Evolutionary conservation across 2,329 filamentous ascomycete species (phyloP).

Genomic region (Penicillium thymicola): DNA sequence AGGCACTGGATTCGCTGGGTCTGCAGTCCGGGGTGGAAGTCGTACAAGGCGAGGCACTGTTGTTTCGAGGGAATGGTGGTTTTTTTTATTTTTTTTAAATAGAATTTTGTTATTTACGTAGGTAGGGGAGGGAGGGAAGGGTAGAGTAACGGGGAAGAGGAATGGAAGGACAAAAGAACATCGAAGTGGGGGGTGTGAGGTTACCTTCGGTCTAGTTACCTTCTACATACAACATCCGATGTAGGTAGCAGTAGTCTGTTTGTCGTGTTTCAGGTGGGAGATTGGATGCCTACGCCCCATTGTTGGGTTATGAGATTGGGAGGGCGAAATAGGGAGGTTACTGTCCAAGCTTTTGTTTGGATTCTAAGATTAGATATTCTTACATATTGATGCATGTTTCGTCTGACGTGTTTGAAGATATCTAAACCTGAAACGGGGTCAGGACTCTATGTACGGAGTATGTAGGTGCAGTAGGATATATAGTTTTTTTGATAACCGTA

Average conservation of each 20-base stretch:
- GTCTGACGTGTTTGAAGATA: constrained; percentile 5
- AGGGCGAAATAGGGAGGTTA: not conserved
- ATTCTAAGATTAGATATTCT: constrained; percentile 1
- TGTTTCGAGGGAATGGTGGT: not conserved
- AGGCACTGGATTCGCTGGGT: constrained; percentile 12
- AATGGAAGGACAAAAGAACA: not conserved
- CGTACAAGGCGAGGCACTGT: constrained; percentile 7
- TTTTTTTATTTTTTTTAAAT: not conserved
- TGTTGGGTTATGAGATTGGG: not conserved
- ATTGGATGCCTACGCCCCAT: not conserved
- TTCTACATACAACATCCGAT: not conserved
- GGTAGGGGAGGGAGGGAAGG: not conserved
- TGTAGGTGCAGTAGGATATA: not conserved
- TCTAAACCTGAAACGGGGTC: constrained; percentile 4
- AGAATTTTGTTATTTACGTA: not conserved
- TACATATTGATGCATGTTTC: not conserved
- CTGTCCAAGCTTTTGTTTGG: not conserved
- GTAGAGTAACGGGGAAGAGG: not conserved
- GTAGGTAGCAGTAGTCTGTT: not conserved
- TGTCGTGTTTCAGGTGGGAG: constrained; percentile 1
- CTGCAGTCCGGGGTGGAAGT: constrained; percentile 7
- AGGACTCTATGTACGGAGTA: not conserved
- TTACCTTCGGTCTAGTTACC: not conserved
- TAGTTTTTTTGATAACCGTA: not conserved
- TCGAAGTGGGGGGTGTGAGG: not conserved